phyloP scores from a whole-genome alignment of 139 green algal genomes.

The Chlamydomonas eustigma region DNA sequence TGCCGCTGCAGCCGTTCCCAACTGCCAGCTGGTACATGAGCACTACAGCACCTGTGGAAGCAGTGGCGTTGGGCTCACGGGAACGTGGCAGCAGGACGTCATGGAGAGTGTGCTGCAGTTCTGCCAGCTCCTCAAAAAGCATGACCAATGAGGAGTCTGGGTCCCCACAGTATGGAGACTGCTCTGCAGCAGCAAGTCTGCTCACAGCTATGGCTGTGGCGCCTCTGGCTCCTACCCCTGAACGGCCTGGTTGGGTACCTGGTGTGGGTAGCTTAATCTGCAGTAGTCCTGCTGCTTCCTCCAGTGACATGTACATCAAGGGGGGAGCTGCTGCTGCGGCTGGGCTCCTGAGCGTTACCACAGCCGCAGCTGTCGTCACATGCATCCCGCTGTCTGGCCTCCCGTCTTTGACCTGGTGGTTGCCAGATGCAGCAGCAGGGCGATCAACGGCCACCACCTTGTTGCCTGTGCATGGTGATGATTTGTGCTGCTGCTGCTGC shows the following conservation, averaged over 20 bases:
- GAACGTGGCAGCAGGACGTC: slow-evolving; percentile 10
- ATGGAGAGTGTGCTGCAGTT: slow-evolving; percentile 12
- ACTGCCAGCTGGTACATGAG: slow-evolving; percentile 12
- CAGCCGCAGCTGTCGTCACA: too few relatives aligned
- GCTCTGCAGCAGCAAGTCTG: not conserved
- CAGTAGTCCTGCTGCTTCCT: not conserved
- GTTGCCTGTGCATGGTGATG: not conserved
- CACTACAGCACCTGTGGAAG: not conserved
- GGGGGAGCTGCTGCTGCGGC: too few relatives aligned
- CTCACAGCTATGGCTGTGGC: too few relatives aligned
- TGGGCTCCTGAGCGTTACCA: too few relatives aligned
- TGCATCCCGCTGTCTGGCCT: too few relatives aligned
- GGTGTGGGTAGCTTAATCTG: not conserved
- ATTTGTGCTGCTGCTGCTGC: not conserved
- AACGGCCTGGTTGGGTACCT: not conserved
- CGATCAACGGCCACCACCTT: too few relatives aligned
- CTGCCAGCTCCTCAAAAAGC: not conserved
- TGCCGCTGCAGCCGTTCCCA: not conserved
- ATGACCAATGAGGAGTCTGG: not conserved
- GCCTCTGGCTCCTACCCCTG: not conserved
- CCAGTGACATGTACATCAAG: not conserved
- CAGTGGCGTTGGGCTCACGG: not conserved
- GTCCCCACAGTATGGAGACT: not conserved
- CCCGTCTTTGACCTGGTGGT: too few relatives aligned
- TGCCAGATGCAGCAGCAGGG: not conserved